Evolutionary conservation across 805 yeast species (phyloP).

Genomic region (Brettanomyces sp.): DNA sequence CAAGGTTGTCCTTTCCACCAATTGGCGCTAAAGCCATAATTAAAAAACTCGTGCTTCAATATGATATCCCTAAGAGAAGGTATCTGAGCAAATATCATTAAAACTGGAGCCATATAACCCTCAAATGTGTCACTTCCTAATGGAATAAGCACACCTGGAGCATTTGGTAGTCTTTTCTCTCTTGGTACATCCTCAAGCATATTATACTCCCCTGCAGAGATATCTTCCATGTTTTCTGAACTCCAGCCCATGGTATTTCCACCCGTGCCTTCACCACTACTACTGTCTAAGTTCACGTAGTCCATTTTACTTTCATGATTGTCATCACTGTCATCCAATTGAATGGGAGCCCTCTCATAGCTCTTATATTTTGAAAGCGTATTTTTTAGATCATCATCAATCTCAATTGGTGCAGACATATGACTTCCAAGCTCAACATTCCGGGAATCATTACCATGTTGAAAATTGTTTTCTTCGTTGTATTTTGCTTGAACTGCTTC

Average conservation of each 20-base stretch:
- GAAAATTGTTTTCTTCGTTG: neutral
- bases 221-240: conserved; percentile 4
- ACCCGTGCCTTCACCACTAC: neutral
- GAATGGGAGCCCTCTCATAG: neutral
- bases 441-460: neutral
- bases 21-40: conserved; percentile 27
- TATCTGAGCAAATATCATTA: conserved; percentile 30
- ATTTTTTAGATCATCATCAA: neutral
- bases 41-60: conserved; percentile 21
- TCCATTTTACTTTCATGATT: conserved; percentile 14
- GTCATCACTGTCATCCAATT: conserved; percentile 15
- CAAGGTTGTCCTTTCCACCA: conserved; percentile 31
- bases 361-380: neutral
- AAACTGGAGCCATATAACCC: conserved; percentile 32
- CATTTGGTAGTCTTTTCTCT: conserved; percentile 12
- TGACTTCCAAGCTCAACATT: neutral
- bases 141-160: conserved; percentile 29
- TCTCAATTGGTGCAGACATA: neutral
- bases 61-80: conserved; percentile 25
- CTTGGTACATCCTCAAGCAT: conserved; percentile 20
- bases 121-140: conserved; percentile 24
- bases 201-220: conserved; percentile 7
- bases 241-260: conserved; percentile 1
- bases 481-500: neutral
- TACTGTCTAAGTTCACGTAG: conserved; percentile 9